phyloP scores from a whole-genome alignment of 148 eudicot species.

The Suaeda aralocaspica region DNA sequence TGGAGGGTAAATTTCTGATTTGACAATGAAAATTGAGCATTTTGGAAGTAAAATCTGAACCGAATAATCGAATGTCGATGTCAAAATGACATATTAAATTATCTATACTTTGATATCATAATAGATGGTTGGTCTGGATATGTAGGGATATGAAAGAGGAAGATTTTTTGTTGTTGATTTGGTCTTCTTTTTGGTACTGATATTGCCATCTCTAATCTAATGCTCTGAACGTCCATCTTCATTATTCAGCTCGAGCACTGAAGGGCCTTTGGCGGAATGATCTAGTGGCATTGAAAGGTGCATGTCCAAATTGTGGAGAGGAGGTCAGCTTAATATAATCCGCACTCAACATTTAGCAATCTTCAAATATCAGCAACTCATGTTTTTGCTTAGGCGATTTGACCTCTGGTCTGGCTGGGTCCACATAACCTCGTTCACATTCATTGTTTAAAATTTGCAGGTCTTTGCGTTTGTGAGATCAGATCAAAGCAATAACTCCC shows the following conservation, averaged over 20 bases:
- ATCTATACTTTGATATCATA: neutral
- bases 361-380: neutral
- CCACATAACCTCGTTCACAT: neutral
- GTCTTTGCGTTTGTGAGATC: constrained; percentile 87
- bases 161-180: neutral
- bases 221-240: constrained; percentile 6
- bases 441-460: constrained; percentile 37
- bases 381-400: neutral
- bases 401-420: neutral
- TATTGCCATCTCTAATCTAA: no score
- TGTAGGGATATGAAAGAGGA: neutral
- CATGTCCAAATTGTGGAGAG: constrained; percentile 94
- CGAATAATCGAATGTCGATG: neutral
- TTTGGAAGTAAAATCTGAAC: neutral
- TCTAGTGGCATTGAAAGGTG: constrained; percentile 82
- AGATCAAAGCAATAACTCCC: constrained; percentile 50
- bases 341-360: neutral
- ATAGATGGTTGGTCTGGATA: no score
- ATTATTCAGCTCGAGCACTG: constrained; percentile 65
- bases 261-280: constrained; percentile 77
- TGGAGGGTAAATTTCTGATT: neutral
- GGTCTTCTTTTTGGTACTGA: neutral
- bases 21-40: neutral
- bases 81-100: neutral
- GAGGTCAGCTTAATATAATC: constrained; percentile 49